Evolutionary conservation across 1,284 basidiomycete species (phyloP).

Genomic region (Coniferiporia weirii): DNA sequence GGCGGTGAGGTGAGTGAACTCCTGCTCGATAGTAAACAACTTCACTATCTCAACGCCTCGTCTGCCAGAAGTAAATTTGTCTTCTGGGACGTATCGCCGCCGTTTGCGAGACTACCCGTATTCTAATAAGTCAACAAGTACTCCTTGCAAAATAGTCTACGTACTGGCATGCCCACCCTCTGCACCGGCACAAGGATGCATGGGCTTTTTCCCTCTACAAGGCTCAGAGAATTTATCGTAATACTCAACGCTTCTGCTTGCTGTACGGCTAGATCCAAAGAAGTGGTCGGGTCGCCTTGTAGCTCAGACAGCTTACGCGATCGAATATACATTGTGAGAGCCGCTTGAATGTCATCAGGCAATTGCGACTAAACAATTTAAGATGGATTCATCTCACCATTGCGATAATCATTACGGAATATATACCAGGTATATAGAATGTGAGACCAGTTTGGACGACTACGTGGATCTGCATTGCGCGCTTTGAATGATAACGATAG

Average conservation of each 20-base stretch:
- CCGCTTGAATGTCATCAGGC: constrained; percentile 47
- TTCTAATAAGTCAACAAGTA: constrained; percentile 21
- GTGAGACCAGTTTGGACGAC: constrained; percentile 83
- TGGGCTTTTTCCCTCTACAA: constrained; percentile 77
- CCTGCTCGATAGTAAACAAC: constrained; percentile 78
- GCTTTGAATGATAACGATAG: constrained; percentile 90
- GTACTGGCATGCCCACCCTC: constrained; percentile 34
- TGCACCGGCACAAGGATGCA: constrained; percentile 71
- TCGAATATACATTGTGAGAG: constrained; percentile 91
- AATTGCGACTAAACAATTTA: constrained; percentile 1
- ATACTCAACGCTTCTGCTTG: constrained; percentile 82
- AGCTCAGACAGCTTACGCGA: constrained; percentile 73
- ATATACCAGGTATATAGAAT: constrained; percentile 96
- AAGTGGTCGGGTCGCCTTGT: constrained; percentile 42
- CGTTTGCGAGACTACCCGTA: constrained; percentile 50
- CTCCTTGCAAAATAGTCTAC: constrained; percentile 30
- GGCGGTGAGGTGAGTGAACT: constrained; percentile 77
- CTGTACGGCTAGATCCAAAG: constrained; percentile 60
- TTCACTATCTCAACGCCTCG: constrained; percentile 75
- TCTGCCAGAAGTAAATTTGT: constrained; percentile 55
- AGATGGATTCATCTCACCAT: constrained; percentile 52
- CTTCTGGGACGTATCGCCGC: constrained; percentile 74
- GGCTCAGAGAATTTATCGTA: constrained; percentile 84
- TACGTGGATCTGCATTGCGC: constrained; percentile 86
- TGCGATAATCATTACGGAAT: constrained; percentile 81